Evolutionary conservation across 331 rosid species (phyloP).

Genomic region (Malus hybrid): DNA sequence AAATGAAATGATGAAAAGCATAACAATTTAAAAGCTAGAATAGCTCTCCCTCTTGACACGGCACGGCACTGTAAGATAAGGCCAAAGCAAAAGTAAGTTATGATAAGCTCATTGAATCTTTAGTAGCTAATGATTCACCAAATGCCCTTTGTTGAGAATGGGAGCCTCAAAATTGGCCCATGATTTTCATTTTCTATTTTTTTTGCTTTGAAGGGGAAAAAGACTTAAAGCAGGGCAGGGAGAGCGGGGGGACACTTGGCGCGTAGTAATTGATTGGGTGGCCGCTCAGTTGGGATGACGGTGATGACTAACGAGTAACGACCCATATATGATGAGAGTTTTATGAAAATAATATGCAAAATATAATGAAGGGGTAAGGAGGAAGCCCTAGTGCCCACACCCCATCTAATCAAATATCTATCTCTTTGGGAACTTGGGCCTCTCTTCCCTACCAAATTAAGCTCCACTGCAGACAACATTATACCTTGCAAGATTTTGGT

Average conservation of each 20-base stretch:
- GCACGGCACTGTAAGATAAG: constrained; percentile 21
- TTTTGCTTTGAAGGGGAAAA: background rate
- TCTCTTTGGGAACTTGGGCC: constrained; percentile 99
- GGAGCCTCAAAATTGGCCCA: constrained; percentile 22
- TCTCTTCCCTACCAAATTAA: constrained; percentile 29
- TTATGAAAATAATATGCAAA: constrained; percentile 39
- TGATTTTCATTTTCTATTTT: constrained; percentile 12
- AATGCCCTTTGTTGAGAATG: constrained; percentile 34
- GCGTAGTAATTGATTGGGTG: constrained; percentile 46
- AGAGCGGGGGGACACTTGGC: constrained; percentile 47
- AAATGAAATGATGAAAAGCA: constrained; percentile 3
- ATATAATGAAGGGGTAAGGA: too few species aligned
- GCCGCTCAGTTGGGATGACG: constrained; percentile 11
- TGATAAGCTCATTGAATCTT: constrained; percentile 52
- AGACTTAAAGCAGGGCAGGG: background rate
- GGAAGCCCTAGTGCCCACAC: constrained; percentile 28
- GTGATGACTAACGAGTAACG: background rate
- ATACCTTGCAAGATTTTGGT: constrained; percentile 20
- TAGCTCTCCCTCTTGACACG: background rate
- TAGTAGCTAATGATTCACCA: constrained; percentile 35
- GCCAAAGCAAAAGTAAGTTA: constrained; percentile 29
- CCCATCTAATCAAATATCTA: constrained; percentile 50
- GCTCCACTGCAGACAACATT: constrained; percentile 25
- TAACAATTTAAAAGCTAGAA: constrained; percentile 6
- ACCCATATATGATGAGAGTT: constrained; percentile 28